phyloP scores from a whole-genome alignment of 345 rosid genomes.

The Dovyalis caffra region DNA sequence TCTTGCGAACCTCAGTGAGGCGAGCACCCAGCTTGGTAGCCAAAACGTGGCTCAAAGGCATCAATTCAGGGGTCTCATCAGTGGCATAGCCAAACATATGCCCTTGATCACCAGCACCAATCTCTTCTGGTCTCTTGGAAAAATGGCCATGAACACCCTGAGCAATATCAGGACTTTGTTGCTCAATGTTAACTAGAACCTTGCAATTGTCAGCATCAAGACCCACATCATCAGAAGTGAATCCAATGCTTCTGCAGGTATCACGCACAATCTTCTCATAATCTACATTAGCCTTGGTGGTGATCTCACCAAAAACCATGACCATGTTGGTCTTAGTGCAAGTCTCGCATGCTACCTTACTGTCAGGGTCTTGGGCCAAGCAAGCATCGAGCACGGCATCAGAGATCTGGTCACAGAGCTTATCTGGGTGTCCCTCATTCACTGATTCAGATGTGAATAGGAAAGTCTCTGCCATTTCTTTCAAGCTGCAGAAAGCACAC shows the following conservation, averaged over 20 bases:
- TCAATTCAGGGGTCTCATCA: constrained; percentile 39
- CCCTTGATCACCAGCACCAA: constrained; percentile 22
- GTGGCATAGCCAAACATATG: constrained; percentile 22
- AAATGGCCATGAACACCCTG: constrained; percentile 21
- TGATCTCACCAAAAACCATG: constrained; percentile 25
- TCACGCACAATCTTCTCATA: constrained; percentile 24
- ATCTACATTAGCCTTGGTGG: constrained; percentile 14
- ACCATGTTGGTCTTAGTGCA: constrained; percentile 23
- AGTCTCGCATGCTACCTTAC: constrained; percentile 21
- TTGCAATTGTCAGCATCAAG: constrained; percentile 20
- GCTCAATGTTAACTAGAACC: constrained; percentile 18
- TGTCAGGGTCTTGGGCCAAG: constrained; percentile 15
- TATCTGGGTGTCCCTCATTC: constrained; percentile 19
- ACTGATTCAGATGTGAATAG: constrained; percentile 19
- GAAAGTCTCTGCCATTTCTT: constrained; percentile 10
- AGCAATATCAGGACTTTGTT: constrained; percentile 22
- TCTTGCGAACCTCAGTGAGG: constrained; percentile 70
- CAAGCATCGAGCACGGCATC: constrained; percentile 19
- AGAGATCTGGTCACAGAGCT: constrained; percentile 23
- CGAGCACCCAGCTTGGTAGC: constrained; percentile 78
- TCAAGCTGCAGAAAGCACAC: background rate
- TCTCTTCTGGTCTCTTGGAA: constrained; percentile 15
- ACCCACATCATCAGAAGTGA: constrained; percentile 16
- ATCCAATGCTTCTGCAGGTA: constrained; percentile 15
- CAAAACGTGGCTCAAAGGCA: constrained; percentile 71